These are phyloP conservation scores for Hypoxylon fragiforme DNA, from an alignment of 495 filamentous ascomycete genomes.

Conservation along the genomic window DNA sequence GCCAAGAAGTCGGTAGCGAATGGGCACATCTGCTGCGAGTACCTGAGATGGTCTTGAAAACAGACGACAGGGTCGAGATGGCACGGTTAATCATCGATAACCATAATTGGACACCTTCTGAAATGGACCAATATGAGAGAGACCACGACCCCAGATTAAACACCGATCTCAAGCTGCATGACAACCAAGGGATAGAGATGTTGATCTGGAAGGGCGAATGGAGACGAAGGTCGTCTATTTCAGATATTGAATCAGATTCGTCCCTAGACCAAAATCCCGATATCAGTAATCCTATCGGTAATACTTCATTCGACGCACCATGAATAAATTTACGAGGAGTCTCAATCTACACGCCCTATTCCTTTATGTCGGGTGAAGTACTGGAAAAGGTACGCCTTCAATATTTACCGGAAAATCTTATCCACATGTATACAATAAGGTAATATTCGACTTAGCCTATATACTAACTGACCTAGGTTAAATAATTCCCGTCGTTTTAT, in stretches of 20 bases:
- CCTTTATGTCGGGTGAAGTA: too few relatives aligned
- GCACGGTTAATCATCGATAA: constrained; percentile 44
- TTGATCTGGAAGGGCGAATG: constrained; percentile 20
- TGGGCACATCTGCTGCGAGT: constrained; percentile 43
- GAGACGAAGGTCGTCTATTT: constrained; percentile 11
- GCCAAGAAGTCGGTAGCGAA: constrained; percentile 36
- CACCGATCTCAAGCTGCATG: constrained; percentile 21
- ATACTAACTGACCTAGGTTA: constrained; percentile 17
- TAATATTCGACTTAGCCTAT: background rate
- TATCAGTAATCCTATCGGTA: background rate
- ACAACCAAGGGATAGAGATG: constrained; percentile 25
- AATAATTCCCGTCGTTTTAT: too few relatives aligned
- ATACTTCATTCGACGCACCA: background rate
- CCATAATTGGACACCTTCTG: constrained; percentile 37
- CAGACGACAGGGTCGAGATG: constrained; percentile 26
- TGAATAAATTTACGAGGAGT: too few relatives aligned
- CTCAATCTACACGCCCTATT: too few relatives aligned
- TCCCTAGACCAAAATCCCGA: background rate
- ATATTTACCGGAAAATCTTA: background rate
- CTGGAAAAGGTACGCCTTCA: background rate
- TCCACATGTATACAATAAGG: constrained; percentile 11
- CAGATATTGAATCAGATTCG: background rate
- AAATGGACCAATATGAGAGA: constrained; percentile 22
- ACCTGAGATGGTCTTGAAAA: constrained; percentile 36
- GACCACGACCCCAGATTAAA: constrained; percentile 23